Evolutionary conservation across 2,329 filamentous ascomycete genomes (phyloP), one percentile per base, ranked within the genome.

Genomic region (Cyclaneusma minus): DNA sequence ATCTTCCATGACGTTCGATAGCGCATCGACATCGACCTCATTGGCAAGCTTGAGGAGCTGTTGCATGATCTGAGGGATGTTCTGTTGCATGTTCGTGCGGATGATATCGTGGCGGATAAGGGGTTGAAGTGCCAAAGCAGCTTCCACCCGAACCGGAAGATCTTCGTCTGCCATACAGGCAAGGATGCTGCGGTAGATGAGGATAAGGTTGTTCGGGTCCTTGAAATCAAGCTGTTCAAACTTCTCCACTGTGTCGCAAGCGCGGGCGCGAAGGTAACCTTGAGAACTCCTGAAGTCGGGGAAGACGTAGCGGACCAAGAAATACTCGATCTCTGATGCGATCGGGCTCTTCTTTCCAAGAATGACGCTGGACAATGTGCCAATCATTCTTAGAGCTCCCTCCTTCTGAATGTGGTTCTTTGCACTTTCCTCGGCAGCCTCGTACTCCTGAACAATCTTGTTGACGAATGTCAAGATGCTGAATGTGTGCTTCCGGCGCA

Each of bases 1-100:
- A 47, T 98, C 89, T 54, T 98, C 89, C 89, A 98, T 98, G 20
- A 98, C 89, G 45, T 95, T 95, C 13, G 89, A 87, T 21, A 98
- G 63, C 4, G 89, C 85, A 51, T 98, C 89, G 24, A 98, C 87
- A 47, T 98, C 89, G 31, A 91, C 89, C 54, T 98, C 89, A 47
- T 98, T 98, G 15, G 89, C 87, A 30, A 98, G 62, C 58, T 95
- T 95, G 29, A 98, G 64, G 9, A 98, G 66, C 54, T 98, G 87
- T 55, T 95, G 91, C 89, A 98, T 98, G 45, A 98, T 95, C 44
- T 92, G 91, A 10, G 89, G 85, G 39, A 98, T 98, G 50, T 85
- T 94, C 45, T 85, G 74, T 55, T 94, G 85, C 89, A 98, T 95
- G 53, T 81, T 89, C 21, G 74, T 77, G 30, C 85, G 77, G 45